Evolutionary conservation across 768 basidiomycete genomes (phyloP).

Genomic region (Pleurotus tuoliensis): DNA sequence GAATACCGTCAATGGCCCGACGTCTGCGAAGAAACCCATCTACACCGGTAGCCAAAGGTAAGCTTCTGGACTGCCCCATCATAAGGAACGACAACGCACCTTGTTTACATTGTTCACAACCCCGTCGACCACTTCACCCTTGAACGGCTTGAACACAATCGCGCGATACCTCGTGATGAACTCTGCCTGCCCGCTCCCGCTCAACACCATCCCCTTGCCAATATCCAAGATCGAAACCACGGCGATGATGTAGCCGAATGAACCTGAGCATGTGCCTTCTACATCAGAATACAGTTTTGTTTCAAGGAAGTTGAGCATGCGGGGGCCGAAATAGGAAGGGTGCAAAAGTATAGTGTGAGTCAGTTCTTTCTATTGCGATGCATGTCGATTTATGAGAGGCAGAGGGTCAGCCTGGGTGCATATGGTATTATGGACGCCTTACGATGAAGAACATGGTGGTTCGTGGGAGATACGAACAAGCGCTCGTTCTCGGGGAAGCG

Average conservation of each 20-base stretch:
- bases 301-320: constrained; percentile 90
- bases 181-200: constrained; percentile 92
- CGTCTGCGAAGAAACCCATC: constrained; percentile 99
- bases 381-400: constrained; percentile 10
- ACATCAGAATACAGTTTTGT: constrained; percentile 94
- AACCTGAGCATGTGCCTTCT: constrained; percentile 95
- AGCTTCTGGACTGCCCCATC: neutral
- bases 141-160: constrained; percentile 99
- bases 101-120: constrained; percentile 95
- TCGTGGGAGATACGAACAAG: neutral
- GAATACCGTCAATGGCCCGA: constrained; percentile 91
- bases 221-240: constrained; percentile 89
- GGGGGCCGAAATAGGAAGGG: constrained; percentile 96
- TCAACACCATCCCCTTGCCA: constrained; percentile 88
- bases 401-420: constrained; percentile 7
- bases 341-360: constrained; percentile 97
- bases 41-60: constrained; percentile 23
- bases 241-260: constrained; percentile 92
- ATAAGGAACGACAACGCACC: constrained; percentile 41
- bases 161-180: constrained; percentile 93
- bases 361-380: constrained; percentile 74
- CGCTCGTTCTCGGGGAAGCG: neutral
- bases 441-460: constrained; percentile 70
- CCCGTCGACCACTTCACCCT: constrained; percentile 97
- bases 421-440: constrained; percentile 24